These are phyloP conservation scores for Verticillium isaacii DNA, from an alignment of 2,329 filamentous ascomycete genomes.

Conservation along the genomic window DNA sequence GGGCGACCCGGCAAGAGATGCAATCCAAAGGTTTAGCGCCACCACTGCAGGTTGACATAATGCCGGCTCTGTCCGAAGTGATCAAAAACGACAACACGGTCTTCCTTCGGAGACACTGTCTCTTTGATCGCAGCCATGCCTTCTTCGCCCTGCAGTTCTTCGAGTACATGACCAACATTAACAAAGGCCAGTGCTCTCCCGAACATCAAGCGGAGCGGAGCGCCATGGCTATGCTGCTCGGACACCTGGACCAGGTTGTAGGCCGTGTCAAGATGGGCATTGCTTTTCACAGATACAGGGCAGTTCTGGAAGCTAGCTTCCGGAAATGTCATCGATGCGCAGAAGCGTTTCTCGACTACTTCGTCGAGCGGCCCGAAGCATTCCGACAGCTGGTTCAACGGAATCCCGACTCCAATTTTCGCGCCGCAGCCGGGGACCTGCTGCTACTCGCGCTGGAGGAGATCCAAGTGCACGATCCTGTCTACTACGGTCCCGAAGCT, in stretches of 20 bases:
- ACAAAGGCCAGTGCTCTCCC: slow-evolving; percentile 39
- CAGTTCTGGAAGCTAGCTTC: slow-evolving; percentile 42
- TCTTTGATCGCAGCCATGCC: slow-evolving; percentile 70
- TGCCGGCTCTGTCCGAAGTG: slow-evolving; percentile 43
- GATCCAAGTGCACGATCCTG: slow-evolving; percentile 44
- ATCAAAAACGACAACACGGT: slow-evolving; percentile 70
- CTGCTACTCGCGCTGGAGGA: slow-evolving; percentile 48
- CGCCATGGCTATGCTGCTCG: slow-evolving; percentile 51
- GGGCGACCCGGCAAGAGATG: slow-evolving; percentile 44
- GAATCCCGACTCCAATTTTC: slow-evolving; percentile 52
- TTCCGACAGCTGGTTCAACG: slow-evolving; percentile 63
- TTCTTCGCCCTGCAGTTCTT: slow-evolving; percentile 63
- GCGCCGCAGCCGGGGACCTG: slow-evolving; percentile 44
- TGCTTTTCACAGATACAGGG: slow-evolving; percentile 53
- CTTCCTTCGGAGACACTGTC: slow-evolving; percentile 70
- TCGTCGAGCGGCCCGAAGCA: slow-evolving; percentile 46
- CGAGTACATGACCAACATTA: slow-evolving; percentile 35
- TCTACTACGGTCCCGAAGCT: slow-evolving; percentile 34
- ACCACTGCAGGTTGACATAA: slow-evolving; percentile 35
- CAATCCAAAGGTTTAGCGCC: slow-evolving; percentile 13
- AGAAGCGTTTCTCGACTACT: slow-evolving; percentile 57
- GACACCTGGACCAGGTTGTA: slow-evolving; percentile 72
- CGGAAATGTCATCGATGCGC: slow-evolving; percentile 50
- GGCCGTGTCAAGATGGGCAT: slow-evolving; percentile 65
- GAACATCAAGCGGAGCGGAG: slow-evolving; percentile 41